phyloP scores from a whole-genome alignment of 73 alveolate species.

The Durusdinium trenchii region DNA sequence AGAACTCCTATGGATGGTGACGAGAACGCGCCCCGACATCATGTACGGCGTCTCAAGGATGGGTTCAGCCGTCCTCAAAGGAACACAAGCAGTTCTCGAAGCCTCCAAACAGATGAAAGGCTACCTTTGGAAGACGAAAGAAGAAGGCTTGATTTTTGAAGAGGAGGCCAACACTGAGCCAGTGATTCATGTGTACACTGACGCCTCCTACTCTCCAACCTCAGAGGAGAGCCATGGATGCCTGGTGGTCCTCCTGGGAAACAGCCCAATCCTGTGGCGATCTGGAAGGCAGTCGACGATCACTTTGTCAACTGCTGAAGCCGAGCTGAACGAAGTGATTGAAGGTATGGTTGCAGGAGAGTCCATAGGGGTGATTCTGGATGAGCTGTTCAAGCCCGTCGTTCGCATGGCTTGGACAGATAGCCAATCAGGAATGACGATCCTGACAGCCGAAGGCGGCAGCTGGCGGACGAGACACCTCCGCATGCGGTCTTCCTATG shows the following conservation, averaged over 20 bases:
- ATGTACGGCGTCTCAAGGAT: background rate
- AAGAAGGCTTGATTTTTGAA: background rate
- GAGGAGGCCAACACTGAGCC: no score
- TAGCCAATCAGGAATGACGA: background rate
- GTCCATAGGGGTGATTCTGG: background rate
- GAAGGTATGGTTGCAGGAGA: background rate
- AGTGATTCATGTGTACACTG: background rate
- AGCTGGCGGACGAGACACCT: no score
- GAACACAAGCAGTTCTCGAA: background rate
- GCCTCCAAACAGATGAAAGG: background rate
- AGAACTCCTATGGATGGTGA: conserved; percentile 1
- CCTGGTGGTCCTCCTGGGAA: background rate
- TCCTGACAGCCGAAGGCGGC: no score
- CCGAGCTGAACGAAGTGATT: background rate
- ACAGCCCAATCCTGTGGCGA: background rate
- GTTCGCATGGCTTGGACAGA: background rate
- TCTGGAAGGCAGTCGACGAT: background rate
- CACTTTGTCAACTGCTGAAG: background rate
- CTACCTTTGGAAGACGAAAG: background rate
- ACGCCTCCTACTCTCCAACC: background rate
- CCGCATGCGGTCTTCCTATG: no score
- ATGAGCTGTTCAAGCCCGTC: background rate
- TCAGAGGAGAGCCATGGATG: background rate
- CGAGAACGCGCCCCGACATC: background rate
- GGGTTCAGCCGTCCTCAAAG: background rate